These are phyloP conservation scores for Stellera chamaejasme DNA, from an alignment of 345 rosid genomes.

Conservation along the genomic window DNA sequence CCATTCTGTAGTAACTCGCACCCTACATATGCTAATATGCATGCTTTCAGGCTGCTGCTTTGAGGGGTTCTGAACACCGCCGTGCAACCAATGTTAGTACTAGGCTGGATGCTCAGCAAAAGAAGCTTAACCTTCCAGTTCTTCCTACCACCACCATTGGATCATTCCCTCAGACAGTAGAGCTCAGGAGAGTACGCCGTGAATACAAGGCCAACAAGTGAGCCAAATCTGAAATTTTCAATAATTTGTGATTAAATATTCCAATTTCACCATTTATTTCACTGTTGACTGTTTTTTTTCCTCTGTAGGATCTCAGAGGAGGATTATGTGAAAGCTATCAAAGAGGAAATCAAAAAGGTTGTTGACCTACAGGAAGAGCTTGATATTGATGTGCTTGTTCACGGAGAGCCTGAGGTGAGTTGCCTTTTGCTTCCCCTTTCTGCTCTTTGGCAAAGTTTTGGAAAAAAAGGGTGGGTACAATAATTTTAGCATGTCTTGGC, in stretches of 20 bases:
- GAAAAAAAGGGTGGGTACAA: neutral
- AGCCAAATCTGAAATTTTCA: constrained; percentile 14
- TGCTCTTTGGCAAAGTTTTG: neutral
- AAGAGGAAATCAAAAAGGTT: constrained; percentile 86
- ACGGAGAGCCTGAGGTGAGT: constrained; percentile 97
- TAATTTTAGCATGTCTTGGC: neutral
- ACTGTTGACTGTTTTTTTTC: neutral
- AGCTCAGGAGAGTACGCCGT: constrained; percentile 97
- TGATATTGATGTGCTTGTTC: constrained; percentile 94
- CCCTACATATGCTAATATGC: constrained; percentile 6
- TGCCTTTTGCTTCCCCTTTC: constrained; percentile 10
- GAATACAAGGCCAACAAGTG: constrained; percentile 97
- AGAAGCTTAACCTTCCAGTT: constrained; percentile 89
- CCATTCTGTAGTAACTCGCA: neutral
- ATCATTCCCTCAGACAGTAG: constrained; percentile 90
- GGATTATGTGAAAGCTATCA: constrained; percentile 78
- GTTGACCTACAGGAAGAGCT: constrained; percentile 89
- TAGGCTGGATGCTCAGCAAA: constrained; percentile 92
- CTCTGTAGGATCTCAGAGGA: constrained; percentile 78
- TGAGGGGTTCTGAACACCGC: constrained; percentile 87
- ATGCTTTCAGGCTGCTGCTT: constrained; percentile 74
- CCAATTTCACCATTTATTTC: constrained; percentile 1
- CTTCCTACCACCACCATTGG: constrained; percentile 98
- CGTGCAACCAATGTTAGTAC: constrained; percentile 85
- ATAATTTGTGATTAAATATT: constrained; percentile 5